A percentile compares a stretch with the other conserved stretches of the same genome.
These are phyloP conservation scores for Aspergillus hiratsukae DNA, from an alignment of 2,329 filamentous ascomycete species.

Conservation along the genomic window DNA sequence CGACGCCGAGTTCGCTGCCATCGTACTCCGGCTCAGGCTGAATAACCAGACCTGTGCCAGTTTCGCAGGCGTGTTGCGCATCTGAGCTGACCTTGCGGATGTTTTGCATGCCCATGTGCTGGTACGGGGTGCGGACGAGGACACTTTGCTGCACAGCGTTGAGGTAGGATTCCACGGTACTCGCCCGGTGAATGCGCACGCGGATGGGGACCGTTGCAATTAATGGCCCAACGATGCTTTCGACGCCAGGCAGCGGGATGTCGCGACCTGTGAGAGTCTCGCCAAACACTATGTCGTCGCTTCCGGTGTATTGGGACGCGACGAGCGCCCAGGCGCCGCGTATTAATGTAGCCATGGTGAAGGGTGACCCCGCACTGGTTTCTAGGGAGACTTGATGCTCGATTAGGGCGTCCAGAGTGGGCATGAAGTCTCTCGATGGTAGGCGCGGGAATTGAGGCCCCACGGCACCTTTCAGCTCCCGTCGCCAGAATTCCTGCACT, in stretches of 20 bases:
- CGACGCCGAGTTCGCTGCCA: constrained; percentile 35
- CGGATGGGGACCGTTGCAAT: constrained; percentile 48
- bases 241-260: constrained; percentile 41
- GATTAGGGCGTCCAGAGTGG: constrained; percentile 41
- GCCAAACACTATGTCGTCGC: constrained; percentile 46
- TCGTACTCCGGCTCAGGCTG: constrained; percentile 37
- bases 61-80: constrained; percentile 35
- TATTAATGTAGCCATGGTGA: constrained; percentile 47
- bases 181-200: constrained; percentile 30
- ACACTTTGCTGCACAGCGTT: constrained; percentile 28
- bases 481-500: constrained; percentile 46
- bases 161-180: constrained; percentile 26
- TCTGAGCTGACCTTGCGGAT: constrained; percentile 42
- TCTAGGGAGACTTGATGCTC: constrained; percentile 39
- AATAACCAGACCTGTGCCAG: constrained; percentile 34
- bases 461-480: constrained; percentile 42
- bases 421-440: constrained; percentile 45
- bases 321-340: constrained; percentile 48
- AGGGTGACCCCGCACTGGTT: constrained; percentile 20
- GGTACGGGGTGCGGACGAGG: constrained; percentile 41
- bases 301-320: constrained; percentile 42
- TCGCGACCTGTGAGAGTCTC: constrained; percentile 49
- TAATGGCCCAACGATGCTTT: constrained; percentile 47
- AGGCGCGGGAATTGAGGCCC: constrained; percentile 49
- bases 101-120: constrained; percentile 49